Conservation (phyloP, 345 rosid genomes). For the Brassica rapa region DNA sequence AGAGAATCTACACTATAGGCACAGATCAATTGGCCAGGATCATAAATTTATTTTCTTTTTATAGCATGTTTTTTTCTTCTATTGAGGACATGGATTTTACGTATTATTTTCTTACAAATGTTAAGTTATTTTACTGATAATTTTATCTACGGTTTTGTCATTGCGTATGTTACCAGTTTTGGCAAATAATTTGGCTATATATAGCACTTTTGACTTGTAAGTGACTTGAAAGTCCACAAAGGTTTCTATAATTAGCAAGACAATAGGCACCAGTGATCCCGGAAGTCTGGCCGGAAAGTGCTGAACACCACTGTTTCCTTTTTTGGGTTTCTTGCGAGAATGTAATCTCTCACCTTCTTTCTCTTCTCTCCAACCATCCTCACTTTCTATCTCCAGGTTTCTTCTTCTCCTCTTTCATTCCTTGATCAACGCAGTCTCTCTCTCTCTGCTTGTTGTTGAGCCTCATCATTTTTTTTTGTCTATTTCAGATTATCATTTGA, state of each 20-base stretch:
- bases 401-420: not conserved
- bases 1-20: not conserved
- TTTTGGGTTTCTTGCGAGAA: constrained; percentile 16
- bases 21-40: too few relatives aligned
- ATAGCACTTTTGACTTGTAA: too few relatives aligned
- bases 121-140: too few relatives aligned
- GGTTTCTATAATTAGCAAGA: constrained; percentile 11
- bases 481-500: not conserved
- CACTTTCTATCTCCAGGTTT: constrained; percentile 14
- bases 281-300: constrained; percentile 9
- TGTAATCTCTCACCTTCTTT: not conserved
- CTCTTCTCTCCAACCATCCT: constrained; percentile 14
- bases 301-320: constrained; percentile 14
- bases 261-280: not conserved
- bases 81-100: too few relatives aligned
- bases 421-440: not conserved
- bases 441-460: not conserved
- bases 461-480: not conserved
- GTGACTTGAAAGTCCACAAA: too few relatives aligned
- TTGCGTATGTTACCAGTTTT: too few relatives aligned
- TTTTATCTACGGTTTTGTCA: too few relatives aligned
- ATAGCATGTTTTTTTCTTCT: too few relatives aligned
- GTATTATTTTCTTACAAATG: too few relatives aligned
- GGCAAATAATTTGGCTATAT: not conserved
- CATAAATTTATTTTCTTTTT: too few relatives aligned